Percentiles rank a stretch among this genome's conserved stretches.
phyloP scores from a whole-genome alignment of 768 basidiomycete species.

The Tulasnella sp. region DNA sequence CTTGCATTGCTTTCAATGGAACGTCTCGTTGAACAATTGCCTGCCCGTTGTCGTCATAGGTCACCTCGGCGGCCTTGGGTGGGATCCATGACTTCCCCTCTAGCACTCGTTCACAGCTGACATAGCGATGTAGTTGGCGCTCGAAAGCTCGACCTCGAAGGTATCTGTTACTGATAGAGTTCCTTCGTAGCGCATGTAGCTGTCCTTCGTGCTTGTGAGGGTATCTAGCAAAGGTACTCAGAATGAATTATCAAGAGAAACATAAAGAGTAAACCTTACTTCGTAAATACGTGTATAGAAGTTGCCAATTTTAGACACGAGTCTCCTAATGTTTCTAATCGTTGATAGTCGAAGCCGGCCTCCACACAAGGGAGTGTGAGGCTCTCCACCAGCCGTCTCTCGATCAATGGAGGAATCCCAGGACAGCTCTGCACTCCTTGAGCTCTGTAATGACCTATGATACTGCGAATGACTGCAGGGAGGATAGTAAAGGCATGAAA shows the following conservation, averaged over 20 bases:
- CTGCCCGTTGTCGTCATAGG: slow-evolving; percentile 11
- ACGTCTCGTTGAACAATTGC: slow-evolving; percentile 36
- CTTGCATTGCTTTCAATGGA: slow-evolving; percentile 62
- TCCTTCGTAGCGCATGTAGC: slow-evolving; percentile 49
- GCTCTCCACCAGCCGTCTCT: slow-evolving; percentile 53
- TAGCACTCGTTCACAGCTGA: slow-evolving; percentile 46
- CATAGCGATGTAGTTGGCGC: slow-evolving; percentile 45
- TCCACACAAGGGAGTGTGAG: slow-evolving; percentile 56
- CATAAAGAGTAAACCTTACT: slow-evolving; percentile 24
- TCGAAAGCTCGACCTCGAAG: slow-evolving; percentile 55
- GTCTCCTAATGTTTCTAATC: slow-evolving; percentile 79
- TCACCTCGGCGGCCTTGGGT: slow-evolving; percentile 34
- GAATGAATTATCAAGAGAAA: too few relatives aligned
- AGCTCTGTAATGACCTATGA: slow-evolving; percentile 53
- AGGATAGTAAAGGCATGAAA: slow-evolving; percentile 40
- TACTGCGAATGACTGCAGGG: slow-evolving; percentile 52
- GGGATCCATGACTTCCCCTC: slow-evolving; percentile 41
- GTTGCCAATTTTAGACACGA: slow-evolving; percentile 64
- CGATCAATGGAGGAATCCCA: slow-evolving; percentile 45
- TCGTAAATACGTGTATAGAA: slow-evolving; percentile 60
- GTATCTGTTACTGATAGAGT: slow-evolving; percentile 55
- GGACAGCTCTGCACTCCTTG: slow-evolving; percentile 39
- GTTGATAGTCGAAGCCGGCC: slow-evolving; percentile 65
- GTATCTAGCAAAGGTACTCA: slow-evolving; percentile 17
- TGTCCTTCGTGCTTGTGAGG: slow-evolving; percentile 77